Evolutionary conservation across 768 basidiomycete species (phyloP), one percentile per base, ranked within the genome.

Genomic region (Rhizopogon sp.): DNA sequence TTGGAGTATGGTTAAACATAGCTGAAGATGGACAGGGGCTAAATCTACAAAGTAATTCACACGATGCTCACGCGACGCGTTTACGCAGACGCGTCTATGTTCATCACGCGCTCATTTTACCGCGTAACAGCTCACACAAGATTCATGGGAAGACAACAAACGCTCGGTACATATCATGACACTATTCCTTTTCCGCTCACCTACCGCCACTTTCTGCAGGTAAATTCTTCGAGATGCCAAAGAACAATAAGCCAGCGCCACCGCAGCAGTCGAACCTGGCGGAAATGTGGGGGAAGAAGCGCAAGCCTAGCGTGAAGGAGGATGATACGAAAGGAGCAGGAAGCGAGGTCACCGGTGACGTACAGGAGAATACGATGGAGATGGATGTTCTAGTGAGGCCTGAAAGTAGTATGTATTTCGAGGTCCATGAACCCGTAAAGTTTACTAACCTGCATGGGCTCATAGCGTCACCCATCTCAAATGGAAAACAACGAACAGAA

Each of bases 251-350:
- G 69, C 66, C 81, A 29, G 68, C 84, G 3, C 85, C 87, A 0
- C 82, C 85, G 6, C 88, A 90, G 55, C 90, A 93, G 66, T 76
- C 89, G n/a, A 90, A 75, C 62, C 79, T 93, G 39, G 76, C 81
- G 54, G 87, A 90, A 53, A 77, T 90, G 74, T 93, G 88, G 88
- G 76, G 74, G 9, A 80, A 80, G 70, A 78, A 68, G 72, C 77
- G 70, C 60, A 64, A 68, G 57, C 47, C 64, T 13, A 70, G 59
- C 47, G 57, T 52, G 49, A 67, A 58, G 41, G 66, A 62, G 39
- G 62, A 56, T 14, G 70, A 71, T 56, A 41, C 56, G n/a, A 61
- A 62, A 28, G 57, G 57, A 9, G 61, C 61, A 41, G 37, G 53
- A 25, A 60, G 39, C 53, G 61, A 57, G 22, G 60, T 56, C 8